phyloP scores from a whole-genome alignment of 2,329 filamentous ascomycete genomes.

The Cladosporium sphaerospermum region DNA sequence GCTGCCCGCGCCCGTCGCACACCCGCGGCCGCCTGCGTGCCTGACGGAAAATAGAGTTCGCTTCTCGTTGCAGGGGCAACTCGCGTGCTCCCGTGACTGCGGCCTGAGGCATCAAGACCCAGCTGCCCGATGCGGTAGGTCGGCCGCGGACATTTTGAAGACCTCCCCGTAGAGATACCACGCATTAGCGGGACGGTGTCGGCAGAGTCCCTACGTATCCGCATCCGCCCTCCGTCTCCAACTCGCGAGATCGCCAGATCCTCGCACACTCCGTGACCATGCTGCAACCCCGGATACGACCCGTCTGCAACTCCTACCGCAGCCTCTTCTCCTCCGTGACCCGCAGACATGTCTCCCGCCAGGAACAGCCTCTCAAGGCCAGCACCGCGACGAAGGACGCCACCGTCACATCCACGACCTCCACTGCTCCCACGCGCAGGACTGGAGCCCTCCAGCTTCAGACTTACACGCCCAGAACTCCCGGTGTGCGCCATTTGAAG shows the following conservation, averaged over 20 bases:
- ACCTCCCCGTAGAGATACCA: too few species aligned
- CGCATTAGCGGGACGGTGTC: too few species aligned
- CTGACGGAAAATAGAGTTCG: not conserved
- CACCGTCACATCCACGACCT: slow-evolving; percentile 24
- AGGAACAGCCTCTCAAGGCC: slow-evolving; percentile 14
- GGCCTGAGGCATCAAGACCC: not conserved
- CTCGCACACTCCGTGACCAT: slow-evolving; percentile 36
- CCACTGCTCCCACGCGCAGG: slow-evolving; percentile 26
- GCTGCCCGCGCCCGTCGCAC: not conserved
- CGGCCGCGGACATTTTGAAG: not conserved
- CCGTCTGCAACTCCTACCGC: slow-evolving; percentile 44
- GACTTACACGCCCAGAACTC: slow-evolving; percentile 89
- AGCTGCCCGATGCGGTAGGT: not conserved
- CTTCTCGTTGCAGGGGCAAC: not conserved
- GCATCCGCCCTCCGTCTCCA: too few species aligned
- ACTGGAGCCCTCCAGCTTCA: slow-evolving; percentile 49
- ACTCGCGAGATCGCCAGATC: not conserved
- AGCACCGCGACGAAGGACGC: slow-evolving; percentile 23
- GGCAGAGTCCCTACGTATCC: too few species aligned
- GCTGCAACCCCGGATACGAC: slow-evolving; percentile 60
- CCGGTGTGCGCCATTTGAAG: slow-evolving; percentile 84
- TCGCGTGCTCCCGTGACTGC: not conserved
- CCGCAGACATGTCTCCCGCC: slow-evolving; percentile 45
- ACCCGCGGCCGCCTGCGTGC: not conserved
- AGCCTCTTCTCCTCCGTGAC: slow-evolving; percentile 39